phyloP scores from a whole-genome alignment of 352 stramenopile species.

The Phytopythium mirpurense region DNA sequence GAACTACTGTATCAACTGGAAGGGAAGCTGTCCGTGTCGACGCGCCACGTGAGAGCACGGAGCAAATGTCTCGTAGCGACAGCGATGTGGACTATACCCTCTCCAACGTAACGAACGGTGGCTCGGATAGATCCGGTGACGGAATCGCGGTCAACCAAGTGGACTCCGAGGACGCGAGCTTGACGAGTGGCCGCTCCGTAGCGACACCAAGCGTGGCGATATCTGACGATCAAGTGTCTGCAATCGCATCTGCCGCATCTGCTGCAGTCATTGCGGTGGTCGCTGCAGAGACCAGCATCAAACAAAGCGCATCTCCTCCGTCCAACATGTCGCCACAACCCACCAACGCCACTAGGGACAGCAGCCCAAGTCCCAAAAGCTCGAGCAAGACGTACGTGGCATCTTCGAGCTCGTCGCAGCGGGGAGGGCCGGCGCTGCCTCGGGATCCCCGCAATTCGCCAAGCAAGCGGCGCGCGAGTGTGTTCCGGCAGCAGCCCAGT shows the following conservation, averaged over 20 bases:
- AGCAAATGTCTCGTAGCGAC: no score
- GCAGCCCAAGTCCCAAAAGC: background rate
- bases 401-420: background rate
- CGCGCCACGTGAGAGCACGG: no score
- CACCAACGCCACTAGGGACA: background rate
- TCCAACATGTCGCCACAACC: background rate
- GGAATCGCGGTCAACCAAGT: background rate
- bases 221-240: background rate
- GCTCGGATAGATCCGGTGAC: background rate
- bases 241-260: background rate
- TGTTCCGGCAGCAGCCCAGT: background rate
- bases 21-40: no score
- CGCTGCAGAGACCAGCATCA: background rate
- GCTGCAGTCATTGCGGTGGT: background rate
- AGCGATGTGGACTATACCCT: background rate
- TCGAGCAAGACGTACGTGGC: background rate
- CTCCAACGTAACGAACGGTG: background rate
- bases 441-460: background rate
- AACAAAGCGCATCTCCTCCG: background rate
- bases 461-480: background rate
- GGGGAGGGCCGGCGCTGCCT: background rate
- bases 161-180: background rate
- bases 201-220: background rate
- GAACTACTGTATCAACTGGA: no score
- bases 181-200: no score